These are phyloP conservation scores for Verticillium isaacii DNA, from an alignment of 2,329 filamentous ascomycete genomes.

Conservation along the genomic window DNA sequence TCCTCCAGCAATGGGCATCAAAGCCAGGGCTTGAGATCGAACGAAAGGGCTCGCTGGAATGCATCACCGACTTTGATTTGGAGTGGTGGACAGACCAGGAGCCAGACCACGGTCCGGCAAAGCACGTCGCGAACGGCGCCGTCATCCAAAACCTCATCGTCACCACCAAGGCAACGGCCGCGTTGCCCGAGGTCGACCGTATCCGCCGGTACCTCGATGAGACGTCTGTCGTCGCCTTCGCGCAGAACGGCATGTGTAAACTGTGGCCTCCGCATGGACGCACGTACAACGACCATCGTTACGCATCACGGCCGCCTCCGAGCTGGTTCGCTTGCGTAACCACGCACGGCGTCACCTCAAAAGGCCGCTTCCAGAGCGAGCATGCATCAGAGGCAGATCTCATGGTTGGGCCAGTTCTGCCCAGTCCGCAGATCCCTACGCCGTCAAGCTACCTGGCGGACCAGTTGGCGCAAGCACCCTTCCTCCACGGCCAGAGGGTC, in stretches of 20 bases:
- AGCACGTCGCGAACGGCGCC: slow-evolving; percentile 32
- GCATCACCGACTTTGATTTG: slow-evolving; percentile 37
- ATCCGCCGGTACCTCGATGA: slow-evolving; percentile 58
- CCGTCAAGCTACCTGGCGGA: slow-evolving; percentile 30
- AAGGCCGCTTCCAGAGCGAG: slow-evolving; percentile 44
- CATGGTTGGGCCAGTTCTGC: slow-evolving; percentile 40
- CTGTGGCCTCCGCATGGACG: slow-evolving; percentile 49
- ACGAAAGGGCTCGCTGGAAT: slow-evolving; percentile 24
- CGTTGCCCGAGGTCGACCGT: slow-evolving; percentile 54
- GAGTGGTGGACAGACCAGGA: slow-evolving; percentile 50
- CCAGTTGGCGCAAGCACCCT: slow-evolving; percentile 35
- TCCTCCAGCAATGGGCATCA: slow-evolving; percentile 42
- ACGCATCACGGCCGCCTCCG: slow-evolving; percentile 38
- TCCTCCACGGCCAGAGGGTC: slow-evolving; percentile 35
- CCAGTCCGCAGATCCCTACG: slow-evolving; percentile 14
- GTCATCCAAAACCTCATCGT: slow-evolving; percentile 70
- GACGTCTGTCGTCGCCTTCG: slow-evolving; percentile 70
- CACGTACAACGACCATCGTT: slow-evolving; percentile 37
- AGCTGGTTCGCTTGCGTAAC: slow-evolving; percentile 67
- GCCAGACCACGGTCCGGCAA: slow-evolving; percentile 28
- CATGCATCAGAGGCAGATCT: slow-evolving; percentile 47
- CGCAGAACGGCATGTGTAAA: slow-evolving; percentile 83
- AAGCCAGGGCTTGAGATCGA: slow-evolving; percentile 39
- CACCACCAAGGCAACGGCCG: slow-evolving; percentile 67
- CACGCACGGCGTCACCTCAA: slow-evolving; percentile 50